These are phyloP conservation scores for Sporopachydermia lactativora DNA, from an alignment of 805 yeast species.

Conservation along the genomic window DNA sequence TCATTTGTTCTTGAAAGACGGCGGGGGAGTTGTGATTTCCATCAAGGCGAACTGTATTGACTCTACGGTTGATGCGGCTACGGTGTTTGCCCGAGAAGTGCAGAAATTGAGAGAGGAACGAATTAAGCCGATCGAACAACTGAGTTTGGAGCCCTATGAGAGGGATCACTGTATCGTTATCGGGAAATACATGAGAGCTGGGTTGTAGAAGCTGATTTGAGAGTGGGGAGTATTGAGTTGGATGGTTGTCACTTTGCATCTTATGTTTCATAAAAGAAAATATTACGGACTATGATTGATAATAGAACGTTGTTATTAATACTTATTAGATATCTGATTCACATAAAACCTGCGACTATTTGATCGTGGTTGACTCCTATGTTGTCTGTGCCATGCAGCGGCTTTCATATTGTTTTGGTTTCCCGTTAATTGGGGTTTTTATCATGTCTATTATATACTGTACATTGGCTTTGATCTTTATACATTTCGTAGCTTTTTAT, in stretches of 20 bases:
- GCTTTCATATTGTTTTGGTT: no score
- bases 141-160: constrained; percentile 98
- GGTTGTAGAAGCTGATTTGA: constrained; percentile 18
- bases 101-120: constrained; percentile 98
- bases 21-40: constrained; percentile 97
- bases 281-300: constrained; percentile 1
- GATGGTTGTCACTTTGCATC: constrained; percentile 11
- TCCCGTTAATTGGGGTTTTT: no score
- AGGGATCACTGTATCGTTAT: constrained; percentile 99
- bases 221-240: constrained; percentile 5
- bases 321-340: neutral
- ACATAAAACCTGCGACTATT: neutral
- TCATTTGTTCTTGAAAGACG: constrained; percentile 94
- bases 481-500: no score
- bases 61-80: constrained; percentile 98
- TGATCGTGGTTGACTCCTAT: no score
- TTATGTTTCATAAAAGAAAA: constrained; percentile 2
- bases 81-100: constrained; percentile 98
- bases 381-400: no score
- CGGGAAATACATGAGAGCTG: constrained; percentile 92
- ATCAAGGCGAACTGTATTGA: constrained; percentile 99
- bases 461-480: no score
- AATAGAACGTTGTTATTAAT: no score
- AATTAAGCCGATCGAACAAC: constrained; percentile 95
- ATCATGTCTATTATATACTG: no score